Percentiles rank a stretch among this genome's conserved stretches.
phyloP scores from a whole-genome alignment of 2,329 filamentous ascomycete species.

The Fusarium sp. region DNA sequence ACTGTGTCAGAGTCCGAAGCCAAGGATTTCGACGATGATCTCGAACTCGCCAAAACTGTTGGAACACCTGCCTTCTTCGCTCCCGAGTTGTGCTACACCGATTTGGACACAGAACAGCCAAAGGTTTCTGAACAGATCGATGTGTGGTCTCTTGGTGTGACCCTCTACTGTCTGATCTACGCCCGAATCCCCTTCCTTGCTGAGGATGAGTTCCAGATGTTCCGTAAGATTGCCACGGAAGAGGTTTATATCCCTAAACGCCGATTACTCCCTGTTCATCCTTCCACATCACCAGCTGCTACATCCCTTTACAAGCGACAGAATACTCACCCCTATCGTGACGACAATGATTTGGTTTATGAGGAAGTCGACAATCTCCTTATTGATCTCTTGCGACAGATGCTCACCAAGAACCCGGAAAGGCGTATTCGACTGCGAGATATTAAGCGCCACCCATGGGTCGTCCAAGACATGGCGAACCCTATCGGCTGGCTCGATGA shows the following conservation, averaged over 20 bases:
- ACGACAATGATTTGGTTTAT: constrained; percentile 82
- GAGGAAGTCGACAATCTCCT: constrained; percentile 86
- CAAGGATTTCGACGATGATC: constrained; percentile 87
- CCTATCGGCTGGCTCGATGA: constrained; percentile 89
- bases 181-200: constrained; percentile 94
- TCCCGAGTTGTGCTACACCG: constrained; percentile 93
- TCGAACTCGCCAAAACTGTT: constrained; percentile 97
- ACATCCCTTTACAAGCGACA: constrained; percentile 67
- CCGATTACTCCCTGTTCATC: constrained; percentile 80
- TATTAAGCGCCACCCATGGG: constrained; percentile 95
- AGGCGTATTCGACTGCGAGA: constrained; percentile 90
- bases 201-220: constrained; percentile 91
- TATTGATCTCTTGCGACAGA: constrained; percentile 78
- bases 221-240: constrained; percentile 89
- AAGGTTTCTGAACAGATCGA: constrained; percentile 94
- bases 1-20: constrained; percentile 83
- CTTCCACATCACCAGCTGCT: constrained; percentile 65
- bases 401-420: constrained; percentile 89
- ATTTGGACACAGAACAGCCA: constrained; percentile 73
- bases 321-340: constrained; percentile 75
- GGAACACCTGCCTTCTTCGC: constrained; percentile 98
- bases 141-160: constrained; percentile 96
- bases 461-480: constrained; percentile 80
- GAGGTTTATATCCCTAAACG: constrained; percentile 89
- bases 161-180: constrained; percentile 93